Evolutionary conservation across 108 stramenopile species (phyloP).

Genomic region (Nitzschia palea): DNA sequence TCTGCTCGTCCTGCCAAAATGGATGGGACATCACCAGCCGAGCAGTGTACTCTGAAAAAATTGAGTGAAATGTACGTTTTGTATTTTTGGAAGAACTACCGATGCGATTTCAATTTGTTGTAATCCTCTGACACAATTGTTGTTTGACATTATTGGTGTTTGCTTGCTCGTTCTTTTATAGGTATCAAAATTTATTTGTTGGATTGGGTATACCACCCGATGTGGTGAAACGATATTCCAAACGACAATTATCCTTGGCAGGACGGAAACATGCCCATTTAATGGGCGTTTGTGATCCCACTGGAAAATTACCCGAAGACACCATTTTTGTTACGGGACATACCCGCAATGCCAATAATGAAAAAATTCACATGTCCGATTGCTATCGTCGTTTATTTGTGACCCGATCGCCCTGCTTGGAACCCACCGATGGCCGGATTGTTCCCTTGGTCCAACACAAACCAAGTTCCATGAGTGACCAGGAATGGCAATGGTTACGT

Average conservation of each 20-base stretch:
- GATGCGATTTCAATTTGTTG: not conserved
- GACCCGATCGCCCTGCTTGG: slow-evolving; percentile 1
- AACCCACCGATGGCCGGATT: slow-evolving; percentile 5
- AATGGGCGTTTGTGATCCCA: slow-evolving; percentile 14
- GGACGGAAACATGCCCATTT: slow-evolving; percentile 3
- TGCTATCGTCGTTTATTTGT: not conserved
- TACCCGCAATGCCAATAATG: not conserved
- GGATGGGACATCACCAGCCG: too few species aligned
- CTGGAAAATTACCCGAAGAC: slow-evolving; percentile 1
- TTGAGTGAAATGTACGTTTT: not conserved
- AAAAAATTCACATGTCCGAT: not conserved
- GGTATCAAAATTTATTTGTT: not conserved
- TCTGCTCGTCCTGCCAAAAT: too few species aligned
- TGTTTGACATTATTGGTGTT: not conserved
- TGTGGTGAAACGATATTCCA: not conserved
- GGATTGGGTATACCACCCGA: not conserved
- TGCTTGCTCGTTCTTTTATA: too few species aligned
- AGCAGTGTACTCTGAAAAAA: not conserved
- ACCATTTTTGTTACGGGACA: slow-evolving; percentile 3
- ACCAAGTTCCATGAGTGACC: not conserved
- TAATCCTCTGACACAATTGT: not conserved
- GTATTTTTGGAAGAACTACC: not conserved
- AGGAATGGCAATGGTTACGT: slow-evolving; percentile 8
- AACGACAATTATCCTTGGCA: not conserved
- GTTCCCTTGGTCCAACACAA: not conserved